Evolutionary conservation across 257 asterid species (phyloP).

Genomic region (Cruciata laevipes): DNA sequence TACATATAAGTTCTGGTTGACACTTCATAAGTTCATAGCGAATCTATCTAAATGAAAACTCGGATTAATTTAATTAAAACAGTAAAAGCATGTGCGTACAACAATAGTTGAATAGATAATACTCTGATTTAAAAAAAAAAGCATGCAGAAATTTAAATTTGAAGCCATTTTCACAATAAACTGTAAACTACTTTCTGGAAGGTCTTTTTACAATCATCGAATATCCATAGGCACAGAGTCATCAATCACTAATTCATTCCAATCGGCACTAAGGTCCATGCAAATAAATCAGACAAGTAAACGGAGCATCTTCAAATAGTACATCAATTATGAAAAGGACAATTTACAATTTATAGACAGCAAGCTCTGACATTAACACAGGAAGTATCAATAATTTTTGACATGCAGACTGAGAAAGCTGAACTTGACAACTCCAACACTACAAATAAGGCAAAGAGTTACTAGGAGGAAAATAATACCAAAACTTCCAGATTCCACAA

Average conservation of each 20-base stretch:
- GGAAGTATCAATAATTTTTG: too few species aligned
- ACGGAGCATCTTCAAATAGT: not conserved
- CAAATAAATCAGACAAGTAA: not conserved
- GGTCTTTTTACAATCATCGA: not conserved
- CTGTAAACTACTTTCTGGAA: not conserved
- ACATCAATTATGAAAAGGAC: too few species aligned
- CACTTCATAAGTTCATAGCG: not conserved
- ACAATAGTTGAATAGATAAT: not conserved
- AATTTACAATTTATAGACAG: too few species aligned
- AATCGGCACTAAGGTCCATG: not conserved
- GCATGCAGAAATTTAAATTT: too few species aligned
- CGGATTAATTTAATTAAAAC: not conserved
- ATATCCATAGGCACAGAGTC: not conserved
- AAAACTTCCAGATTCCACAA: not conserved
- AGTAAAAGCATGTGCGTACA: not conserved
- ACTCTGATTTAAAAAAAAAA: too few species aligned
- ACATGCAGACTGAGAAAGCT: not conserved
- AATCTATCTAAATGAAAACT: not conserved
- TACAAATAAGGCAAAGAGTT: not conserved
- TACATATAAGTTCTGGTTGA: not conserved
- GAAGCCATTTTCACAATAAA: not conserved
- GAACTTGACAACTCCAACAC: not conserved
- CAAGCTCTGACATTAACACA: too few species aligned
- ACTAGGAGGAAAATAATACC: not conserved
- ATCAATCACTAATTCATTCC: not conserved